Base-by-base conservation (phyloP, 2,329 filamentous ascomycete species). In the Purpureocillium lavendulum region DNA sequence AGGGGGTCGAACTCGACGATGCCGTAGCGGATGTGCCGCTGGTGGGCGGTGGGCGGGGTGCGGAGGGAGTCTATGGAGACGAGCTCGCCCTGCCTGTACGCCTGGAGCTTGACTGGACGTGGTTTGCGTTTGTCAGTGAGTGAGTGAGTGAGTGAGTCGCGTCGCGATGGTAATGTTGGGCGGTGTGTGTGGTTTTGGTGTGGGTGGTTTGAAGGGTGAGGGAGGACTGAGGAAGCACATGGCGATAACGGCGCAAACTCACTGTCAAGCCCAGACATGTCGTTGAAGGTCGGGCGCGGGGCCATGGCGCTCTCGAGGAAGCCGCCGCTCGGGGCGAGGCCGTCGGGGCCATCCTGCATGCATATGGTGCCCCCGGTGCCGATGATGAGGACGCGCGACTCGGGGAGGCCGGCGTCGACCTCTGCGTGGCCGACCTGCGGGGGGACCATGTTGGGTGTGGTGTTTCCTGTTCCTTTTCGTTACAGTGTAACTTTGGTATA, bases 291-390 rank as follows among this genome's bases (percentile, higher is more conserved):
- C 2, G 86, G 85, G 26, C 86, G 73, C 8, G 84, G 84, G 4
- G 84, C 82, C 69, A 96, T 82, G 52, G 87, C 87, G 49, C 79
- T 79, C 52, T 92, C 77, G 33, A 94, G 69, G 57, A 96, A 95
- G 4, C 84, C 83, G 51, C 77, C 69, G 40, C 85, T 84, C 6
- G 89, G 89, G 29, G 92, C 73, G 39, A 94, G 77, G 1, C 89
- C 89, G 49, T 87, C 77, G 8, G 76, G 73, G 9, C 87, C 87
- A 40, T 80, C 82, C 56, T 83, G 80, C 89, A 96, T 95, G 65
- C 87, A 95, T 53, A 95, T 95, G 7, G 84, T 88, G 33, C 84
- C 84, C 44, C 86, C 88, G 11, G 89, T 95, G 68, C 94, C 90
- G 61, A 95, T 86, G 53, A 95, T 84, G 48, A 96, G 71, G 11